Percentiles rank a stretch among this genome's conserved stretches.
Evolutionary conservation across 345 rosid genomes (phyloP).

Genomic region (Salix suchowensis): DNA sequence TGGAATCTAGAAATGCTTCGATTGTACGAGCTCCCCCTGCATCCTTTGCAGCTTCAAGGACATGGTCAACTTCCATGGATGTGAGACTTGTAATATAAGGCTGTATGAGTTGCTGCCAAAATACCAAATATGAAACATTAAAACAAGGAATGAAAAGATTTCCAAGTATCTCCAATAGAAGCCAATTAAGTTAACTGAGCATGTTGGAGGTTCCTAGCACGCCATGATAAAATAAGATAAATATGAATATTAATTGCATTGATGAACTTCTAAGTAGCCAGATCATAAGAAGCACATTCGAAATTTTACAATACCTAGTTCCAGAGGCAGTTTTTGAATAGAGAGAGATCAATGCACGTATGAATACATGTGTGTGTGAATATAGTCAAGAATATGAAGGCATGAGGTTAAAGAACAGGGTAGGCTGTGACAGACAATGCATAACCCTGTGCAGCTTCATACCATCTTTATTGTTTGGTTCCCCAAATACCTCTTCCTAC

Average conservation of each 20-base stretch:
- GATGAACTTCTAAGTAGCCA: neutral
- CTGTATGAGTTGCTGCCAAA: conserved; percentile 65
- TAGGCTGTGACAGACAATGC: too few relatives aligned
- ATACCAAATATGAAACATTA: neutral
- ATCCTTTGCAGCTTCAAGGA: conserved; percentile 69
- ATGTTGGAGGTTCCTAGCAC: neutral
- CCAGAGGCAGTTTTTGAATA: too few relatives aligned
- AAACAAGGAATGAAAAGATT: conserved; percentile 1
- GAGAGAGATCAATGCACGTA: too few relatives aligned
- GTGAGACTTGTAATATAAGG: conserved; percentile 60
- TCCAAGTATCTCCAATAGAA: neutral
- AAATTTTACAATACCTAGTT: too few relatives aligned
- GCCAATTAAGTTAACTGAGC: neutral
- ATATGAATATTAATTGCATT: neutral
- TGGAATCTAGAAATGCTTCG: conserved; percentile 77
- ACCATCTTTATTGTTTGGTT: too few relatives aligned
- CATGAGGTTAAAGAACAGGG: too few relatives aligned
- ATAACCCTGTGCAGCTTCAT: too few relatives aligned
- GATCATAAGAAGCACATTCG: neutral
- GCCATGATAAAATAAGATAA: neutral
- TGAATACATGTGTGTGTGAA: too few relatives aligned
- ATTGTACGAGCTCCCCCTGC: conserved; percentile 77
- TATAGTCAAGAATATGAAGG: too few relatives aligned
- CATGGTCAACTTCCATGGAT: conserved; percentile 68
- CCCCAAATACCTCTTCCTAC: too few relatives aligned